Conservation (phyloP, 176 grass and related monocot species). For the Eremochloa ophiuroides region DNA sequence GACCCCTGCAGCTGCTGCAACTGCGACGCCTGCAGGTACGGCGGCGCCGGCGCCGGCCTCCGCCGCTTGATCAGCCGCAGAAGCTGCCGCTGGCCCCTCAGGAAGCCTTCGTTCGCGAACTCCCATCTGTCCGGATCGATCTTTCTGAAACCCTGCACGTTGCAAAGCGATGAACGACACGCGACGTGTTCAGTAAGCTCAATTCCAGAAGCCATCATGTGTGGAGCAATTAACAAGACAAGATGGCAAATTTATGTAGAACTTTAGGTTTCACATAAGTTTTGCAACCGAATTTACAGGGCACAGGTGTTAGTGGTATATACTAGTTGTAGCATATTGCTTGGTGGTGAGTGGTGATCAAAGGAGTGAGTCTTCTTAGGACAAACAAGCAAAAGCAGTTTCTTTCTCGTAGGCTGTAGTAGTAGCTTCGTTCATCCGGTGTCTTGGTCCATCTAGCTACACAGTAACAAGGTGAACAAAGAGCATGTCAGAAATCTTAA, state of each 20-base stretch:
- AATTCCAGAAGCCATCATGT: background rate
- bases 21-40: slow-evolving; percentile 7
- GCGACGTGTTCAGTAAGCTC: background rate
- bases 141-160: slow-evolving; percentile 85
- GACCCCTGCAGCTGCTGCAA: slow-evolving; percentile 12
- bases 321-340: slow-evolving; percentile 3
- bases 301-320: slow-evolving; percentile 20
- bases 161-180: background rate
- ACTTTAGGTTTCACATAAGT: slow-evolving; percentile 35
- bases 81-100: slow-evolving; percentile 61
- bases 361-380: slow-evolving; percentile 27
- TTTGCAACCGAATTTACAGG: slow-evolving; percentile 2
- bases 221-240: background rate
- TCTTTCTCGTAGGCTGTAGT: slow-evolving; percentile 18
- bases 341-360: slow-evolving; percentile 48
- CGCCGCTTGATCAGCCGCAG: slow-evolving; percentile 68
- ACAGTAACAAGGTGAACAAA: slow-evolving; percentile 62
- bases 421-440: slow-evolving; percentile 49
- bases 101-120: slow-evolving; percentile 77
- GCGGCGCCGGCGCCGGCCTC: slow-evolving; percentile 15
- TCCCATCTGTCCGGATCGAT: slow-evolving; percentile 81
- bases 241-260: slow-evolving; percentile 12
- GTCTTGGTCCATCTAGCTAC: slow-evolving; percentile 69
- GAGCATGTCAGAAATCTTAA: slow-evolving; percentile 41
- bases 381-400: slow-evolving; percentile 22